phyloP scores from a whole-genome alignment of 2,329 filamentous ascomycete species.

The Ophiobolus disseminans region DNA sequence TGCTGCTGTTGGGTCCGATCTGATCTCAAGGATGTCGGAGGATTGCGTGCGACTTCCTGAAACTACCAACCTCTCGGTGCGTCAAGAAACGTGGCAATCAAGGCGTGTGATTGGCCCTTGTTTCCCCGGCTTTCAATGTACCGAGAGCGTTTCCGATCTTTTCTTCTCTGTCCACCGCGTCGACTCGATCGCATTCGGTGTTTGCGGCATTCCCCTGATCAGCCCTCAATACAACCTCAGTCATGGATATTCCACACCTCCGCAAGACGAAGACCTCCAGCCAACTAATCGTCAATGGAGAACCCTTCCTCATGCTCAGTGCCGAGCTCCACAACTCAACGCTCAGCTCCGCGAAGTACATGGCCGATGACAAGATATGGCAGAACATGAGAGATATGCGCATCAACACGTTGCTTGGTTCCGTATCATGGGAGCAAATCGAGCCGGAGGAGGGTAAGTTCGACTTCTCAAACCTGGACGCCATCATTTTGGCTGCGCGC shows the following conservation, averaged over 20 bases:
- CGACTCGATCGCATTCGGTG: too few relatives aligned
- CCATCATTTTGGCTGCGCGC: slow-evolving; percentile 49
- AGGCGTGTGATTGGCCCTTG: too few relatives aligned
- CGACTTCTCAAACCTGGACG: slow-evolving; percentile 53
- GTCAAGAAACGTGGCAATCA: too few relatives aligned
- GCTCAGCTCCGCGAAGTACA: slow-evolving; percentile 54
- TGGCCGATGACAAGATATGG: slow-evolving; percentile 52
- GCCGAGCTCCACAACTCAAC: slow-evolving; percentile 59
- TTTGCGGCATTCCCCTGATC: too few relatives aligned
- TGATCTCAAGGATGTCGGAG: too few relatives aligned
- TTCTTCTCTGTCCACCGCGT: too few relatives aligned
- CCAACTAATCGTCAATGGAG: slow-evolving; percentile 55
- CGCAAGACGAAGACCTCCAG: slow-evolving; percentile 28
- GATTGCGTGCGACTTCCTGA: too few relatives aligned
- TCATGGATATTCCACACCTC: slow-evolving; percentile 28
- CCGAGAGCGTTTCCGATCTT: too few relatives aligned
- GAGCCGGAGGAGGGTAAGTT: slow-evolving; percentile 56
- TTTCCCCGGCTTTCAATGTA: too few relatives aligned
- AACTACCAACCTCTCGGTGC: too few relatives aligned
- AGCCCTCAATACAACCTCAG: slow-evolving; percentile 5
- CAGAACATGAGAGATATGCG: slow-evolving; percentile 51
- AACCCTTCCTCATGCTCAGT: slow-evolving; percentile 55
- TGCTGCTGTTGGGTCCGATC: too few relatives aligned
- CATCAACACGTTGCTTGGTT: slow-evolving; percentile 56
- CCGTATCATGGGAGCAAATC: slow-evolving; percentile 57